phyloP scores from a whole-genome alignment of 2,329 filamentous ascomycete species.

The Shiraia bambusicola region DNA sequence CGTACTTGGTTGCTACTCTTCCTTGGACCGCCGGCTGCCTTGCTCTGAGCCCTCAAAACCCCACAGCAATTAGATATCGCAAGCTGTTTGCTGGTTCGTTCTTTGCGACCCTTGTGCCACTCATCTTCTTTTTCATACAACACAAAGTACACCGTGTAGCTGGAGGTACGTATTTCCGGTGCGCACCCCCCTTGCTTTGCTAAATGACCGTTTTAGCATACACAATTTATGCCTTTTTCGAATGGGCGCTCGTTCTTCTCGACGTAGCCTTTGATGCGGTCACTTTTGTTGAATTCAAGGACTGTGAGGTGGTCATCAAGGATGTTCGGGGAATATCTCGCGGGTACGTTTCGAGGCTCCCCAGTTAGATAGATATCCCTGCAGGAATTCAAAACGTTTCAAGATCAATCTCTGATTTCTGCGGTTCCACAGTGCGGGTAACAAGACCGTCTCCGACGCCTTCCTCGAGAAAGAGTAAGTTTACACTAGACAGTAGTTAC shows the following conservation, averaged over 20 bases:
- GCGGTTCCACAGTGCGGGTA: slow-evolving; percentile 49
- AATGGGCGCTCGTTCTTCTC: slow-evolving; percentile 92
- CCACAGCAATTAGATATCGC: slow-evolving; percentile 79
- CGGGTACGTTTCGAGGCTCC: slow-evolving; percentile 98
- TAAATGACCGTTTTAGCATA: slow-evolving; percentile 65
- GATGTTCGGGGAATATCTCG: slow-evolving; percentile 88
- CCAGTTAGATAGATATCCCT: slow-evolving; percentile 66
- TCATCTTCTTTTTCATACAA: slow-evolving; percentile 97
- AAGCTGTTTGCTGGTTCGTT: slow-evolving; percentile 82
- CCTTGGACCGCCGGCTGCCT: slow-evolving; percentile 95
- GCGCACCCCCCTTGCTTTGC: slow-evolving; percentile 4
- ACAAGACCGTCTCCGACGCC: slow-evolving; percentile 45
- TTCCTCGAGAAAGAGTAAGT: slow-evolving; percentile 74
- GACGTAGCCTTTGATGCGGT: slow-evolving; percentile 97
- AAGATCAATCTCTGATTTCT: slow-evolving; percentile 40
- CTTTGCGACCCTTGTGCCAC: slow-evolving; percentile 84
- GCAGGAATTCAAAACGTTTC: slow-evolving; percentile 40
- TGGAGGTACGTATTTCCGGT: slow-evolving; percentile 68
- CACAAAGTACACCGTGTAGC: slow-evolving; percentile 95
- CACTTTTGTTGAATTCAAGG: slow-evolving; percentile 86
- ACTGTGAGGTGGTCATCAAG: slow-evolving; percentile 83
- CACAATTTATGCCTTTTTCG: slow-evolving; percentile 96
- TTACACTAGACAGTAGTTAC: slow-evolving; percentile 10
- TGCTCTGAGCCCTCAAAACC: slow-evolving; percentile 81
- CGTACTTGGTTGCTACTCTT: slow-evolving; percentile 88